Evolutionary conservation across 106 monocot genomes (phyloP).

Genomic region (Apostasia shenzhenica): DNA sequence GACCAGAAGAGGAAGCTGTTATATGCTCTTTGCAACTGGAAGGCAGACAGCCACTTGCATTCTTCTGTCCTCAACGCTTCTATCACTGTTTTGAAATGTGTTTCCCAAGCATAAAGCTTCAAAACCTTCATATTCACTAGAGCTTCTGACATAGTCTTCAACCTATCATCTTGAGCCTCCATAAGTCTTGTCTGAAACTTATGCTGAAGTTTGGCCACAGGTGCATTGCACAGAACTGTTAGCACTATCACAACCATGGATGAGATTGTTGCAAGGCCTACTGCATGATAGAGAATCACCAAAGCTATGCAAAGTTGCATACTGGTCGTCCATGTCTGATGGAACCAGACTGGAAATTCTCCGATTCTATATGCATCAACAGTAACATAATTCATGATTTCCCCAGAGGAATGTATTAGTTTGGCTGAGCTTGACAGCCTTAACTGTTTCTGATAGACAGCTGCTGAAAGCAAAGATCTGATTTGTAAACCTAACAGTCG

Average conservation of each 20-base stretch:
- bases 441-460: constrained; percentile 52
- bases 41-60: constrained; percentile 67
- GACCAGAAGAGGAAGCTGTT: constrained; percentile 79
- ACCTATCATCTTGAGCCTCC: constrained; percentile 75
- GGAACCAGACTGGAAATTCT: constrained; percentile 91
- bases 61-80: constrained; percentile 51
- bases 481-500: constrained; percentile 47
- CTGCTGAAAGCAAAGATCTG: constrained; percentile 62
- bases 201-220: constrained; percentile 70
- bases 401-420: constrained; percentile 63
- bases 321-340: constrained; percentile 75
- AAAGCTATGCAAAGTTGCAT: constrained; percentile 77
- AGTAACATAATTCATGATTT: constrained; percentile 87
- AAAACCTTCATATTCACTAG: constrained; percentile 91
- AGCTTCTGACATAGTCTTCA: constrained; percentile 86
- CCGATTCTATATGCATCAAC: constrained; percentile 94
- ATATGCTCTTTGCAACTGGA: constrained; percentile 64
- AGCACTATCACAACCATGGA: constrained; percentile 53
- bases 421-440: constrained; percentile 56
- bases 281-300: constrained; percentile 65
- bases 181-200: constrained; percentile 78
- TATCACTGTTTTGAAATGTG: constrained; percentile 55
- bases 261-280: constrained; percentile 68
- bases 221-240: constrained; percentile 65
- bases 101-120: constrained; percentile 97